Evolutionary conservation across 176 grass and related monocot species (phyloP), one percentile per base, ranked within the genome.

Genomic region (Eleusine coracana): DNA sequence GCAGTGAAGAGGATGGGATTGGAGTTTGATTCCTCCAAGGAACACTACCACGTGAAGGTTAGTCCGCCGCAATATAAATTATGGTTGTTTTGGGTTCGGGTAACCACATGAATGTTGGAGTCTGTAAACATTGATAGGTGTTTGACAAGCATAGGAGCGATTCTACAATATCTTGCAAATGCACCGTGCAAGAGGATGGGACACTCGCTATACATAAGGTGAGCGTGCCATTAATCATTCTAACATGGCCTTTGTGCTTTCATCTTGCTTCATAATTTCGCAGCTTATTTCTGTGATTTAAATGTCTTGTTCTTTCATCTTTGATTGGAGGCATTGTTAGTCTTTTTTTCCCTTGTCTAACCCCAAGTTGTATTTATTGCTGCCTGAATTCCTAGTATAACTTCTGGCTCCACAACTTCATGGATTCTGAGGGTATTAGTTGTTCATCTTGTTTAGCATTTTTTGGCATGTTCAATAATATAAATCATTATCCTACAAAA

Each of bases 141-240:
- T 70, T 87, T 66, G 92, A 97, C 77, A 92, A 94, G 60, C n/a
- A 34, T 70, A 71, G 38, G 58, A 82, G 73, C 63, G 87, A 88
- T 82, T 88, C 71, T 68, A 89, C 80, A 12, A 86, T 94, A 28
- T 78, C 82, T 59, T 97, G 89, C 87, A 97, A 94, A 74, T 97
- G 94, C 79, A 85, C 55, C 2, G 64, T 86, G 59, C 71, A 37
- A 17, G 58, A 88, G 64, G 87, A 90, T 85, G 85, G 85, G 20
- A 62, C 40, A 49, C 85, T 97, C 71, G 63, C 83, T 77, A 80
- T 90, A 63, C 82, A 72, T 79, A 92, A 92, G 87, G 94, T 97
- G 52, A 78, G 46, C 29, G 20, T 55, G 11, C 14, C 21, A n/a
- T 67, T 15, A 56, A 76, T 17, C 15, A 42, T 83, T 83, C 25